Percentiles rank a stretch among this genome's conserved stretches.
Evolutionary conservation across 163 green algal genomes (phyloP).

Genomic region (Scenedesmus sp.): DNA sequence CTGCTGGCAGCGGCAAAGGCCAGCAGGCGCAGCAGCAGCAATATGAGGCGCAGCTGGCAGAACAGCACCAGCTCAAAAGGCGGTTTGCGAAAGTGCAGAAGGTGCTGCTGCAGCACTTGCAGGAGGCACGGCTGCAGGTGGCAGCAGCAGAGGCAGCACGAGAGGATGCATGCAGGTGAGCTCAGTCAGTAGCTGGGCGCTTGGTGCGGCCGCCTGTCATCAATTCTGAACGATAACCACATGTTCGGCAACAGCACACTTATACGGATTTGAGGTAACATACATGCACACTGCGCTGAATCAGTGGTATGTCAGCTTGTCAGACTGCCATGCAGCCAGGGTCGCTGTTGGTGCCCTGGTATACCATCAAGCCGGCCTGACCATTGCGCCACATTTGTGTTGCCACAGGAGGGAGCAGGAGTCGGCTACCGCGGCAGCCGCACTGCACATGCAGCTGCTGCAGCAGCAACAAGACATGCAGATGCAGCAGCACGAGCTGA

Average conservation of each 20-base stretch:
- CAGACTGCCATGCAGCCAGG: background rate
- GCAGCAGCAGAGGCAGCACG: slow-evolving; percentile 25
- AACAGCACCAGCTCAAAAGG: slow-evolving; percentile 31
- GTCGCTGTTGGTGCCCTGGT: too few species aligned
- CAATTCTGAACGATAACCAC: too few species aligned
- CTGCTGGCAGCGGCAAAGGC: background rate
- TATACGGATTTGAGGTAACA: too few species aligned
- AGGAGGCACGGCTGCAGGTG: slow-evolving; percentile 25
- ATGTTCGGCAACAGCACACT: too few species aligned
- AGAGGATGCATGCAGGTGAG: slow-evolving; percentile 17
- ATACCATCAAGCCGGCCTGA: too few species aligned
- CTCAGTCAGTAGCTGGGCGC: background rate
- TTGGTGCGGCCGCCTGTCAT: background rate
- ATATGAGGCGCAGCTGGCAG: background rate
- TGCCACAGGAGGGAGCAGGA: slow-evolving; percentile 23
- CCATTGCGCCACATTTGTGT: background rate
- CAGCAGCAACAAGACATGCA: slow-evolving; percentile 21
- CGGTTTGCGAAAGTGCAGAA: slow-evolving; percentile 22
- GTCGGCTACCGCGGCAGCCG: background rate
- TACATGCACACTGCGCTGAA: background rate
- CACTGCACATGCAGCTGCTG: background rate
- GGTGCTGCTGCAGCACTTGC: slow-evolving; percentile 30
- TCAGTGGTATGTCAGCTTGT: background rate
- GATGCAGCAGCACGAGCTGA: slow-evolving; percentile 31
- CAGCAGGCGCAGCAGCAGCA: slow-evolving; percentile 1